Conservation (phyloP, 805 yeast species). For the Myxozyma geophila region DNA sequence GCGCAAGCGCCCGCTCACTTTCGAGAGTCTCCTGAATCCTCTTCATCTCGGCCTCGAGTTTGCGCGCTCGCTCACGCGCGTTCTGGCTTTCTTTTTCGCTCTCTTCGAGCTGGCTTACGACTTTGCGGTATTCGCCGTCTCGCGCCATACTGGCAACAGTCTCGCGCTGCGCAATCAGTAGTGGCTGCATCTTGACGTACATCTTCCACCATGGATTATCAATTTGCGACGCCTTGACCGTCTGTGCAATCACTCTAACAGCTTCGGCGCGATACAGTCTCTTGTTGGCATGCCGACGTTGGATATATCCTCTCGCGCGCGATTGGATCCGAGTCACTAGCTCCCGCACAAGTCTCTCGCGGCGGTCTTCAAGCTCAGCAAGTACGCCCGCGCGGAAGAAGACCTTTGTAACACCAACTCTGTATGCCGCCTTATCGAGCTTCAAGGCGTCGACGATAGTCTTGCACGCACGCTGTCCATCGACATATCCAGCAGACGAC, state of each 20-base stretch:
- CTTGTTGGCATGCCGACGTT: conserved; percentile 55
- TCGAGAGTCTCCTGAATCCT: conserved; percentile 45
- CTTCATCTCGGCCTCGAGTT: conserved; percentile 41
- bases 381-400: conserved; percentile 78
- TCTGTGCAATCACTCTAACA: conserved; percentile 66
- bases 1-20: conserved; percentile 51
- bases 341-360: conserved; percentile 65
- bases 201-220: conserved; percentile 81
- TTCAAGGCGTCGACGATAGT: conserved; percentile 64
- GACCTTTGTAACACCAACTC: conserved; percentile 71
- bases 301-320: conserved; percentile 62
- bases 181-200: conserved; percentile 72
- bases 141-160: conserved; percentile 50
- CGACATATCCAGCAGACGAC: conserved; percentile 40
- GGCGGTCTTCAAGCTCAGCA: conserved; percentile 74
- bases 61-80: conserved; percentile 38
- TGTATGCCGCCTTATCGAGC: conserved; percentile 63
- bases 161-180: conserved; percentile 66
- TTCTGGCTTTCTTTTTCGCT: conserved; percentile 42
- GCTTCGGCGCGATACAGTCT: conserved; percentile 69
- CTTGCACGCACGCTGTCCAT: conserved; percentile 70
- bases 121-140: conserved; percentile 34
- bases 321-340: conserved; percentile 69
- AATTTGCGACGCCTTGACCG: conserved; percentile 55
- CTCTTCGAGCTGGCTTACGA: conserved; percentile 43